These are phyloP conservation scores for Aureobasidium sp. DNA, from an alignment of 2,329 filamentous ascomycete genomes.

Conservation along the genomic window DNA sequence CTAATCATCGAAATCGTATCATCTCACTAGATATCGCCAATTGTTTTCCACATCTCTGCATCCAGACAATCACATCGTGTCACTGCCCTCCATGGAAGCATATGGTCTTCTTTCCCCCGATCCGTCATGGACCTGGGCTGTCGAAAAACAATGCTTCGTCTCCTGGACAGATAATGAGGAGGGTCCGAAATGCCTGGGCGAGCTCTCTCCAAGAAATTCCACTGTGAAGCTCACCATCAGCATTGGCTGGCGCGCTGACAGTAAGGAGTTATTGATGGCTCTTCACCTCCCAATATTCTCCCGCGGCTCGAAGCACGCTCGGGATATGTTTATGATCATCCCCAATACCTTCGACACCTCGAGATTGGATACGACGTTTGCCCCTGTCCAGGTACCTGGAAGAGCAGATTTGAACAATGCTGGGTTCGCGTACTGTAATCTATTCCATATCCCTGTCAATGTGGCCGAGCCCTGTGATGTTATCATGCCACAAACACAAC, in stretches of 20 bases:
- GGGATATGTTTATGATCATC: conserved; percentile 12
- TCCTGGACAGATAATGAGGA: conserved; percentile 11
- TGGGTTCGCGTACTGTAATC: background rate
- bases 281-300: conserved; percentile 8
- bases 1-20: too few relatives aligned
- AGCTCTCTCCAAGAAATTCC: background rate
- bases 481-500: conserved; percentile 1
- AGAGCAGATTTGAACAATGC: background rate
- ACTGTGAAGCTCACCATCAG: background rate
- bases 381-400: background rate
- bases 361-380: background rate
- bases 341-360: background rate
- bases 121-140: conserved; percentile 8
- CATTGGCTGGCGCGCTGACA: background rate
- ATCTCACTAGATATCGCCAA: too few relatives aligned
- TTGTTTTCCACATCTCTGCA: too few relatives aligned
- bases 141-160: background rate
- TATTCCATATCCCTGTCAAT: background rate
- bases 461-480: background rate
- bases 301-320: background rate
- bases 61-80: too few relatives aligned
- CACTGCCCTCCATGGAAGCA: background rate
- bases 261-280: conserved; percentile 10
- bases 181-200: background rate
- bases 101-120: background rate